Percentiles rank a stretch among this genome's conserved stretches.
phyloP scores from a whole-genome alignment of 1,284 basidiomycete species.

The Sporisorium exsertum region DNA sequence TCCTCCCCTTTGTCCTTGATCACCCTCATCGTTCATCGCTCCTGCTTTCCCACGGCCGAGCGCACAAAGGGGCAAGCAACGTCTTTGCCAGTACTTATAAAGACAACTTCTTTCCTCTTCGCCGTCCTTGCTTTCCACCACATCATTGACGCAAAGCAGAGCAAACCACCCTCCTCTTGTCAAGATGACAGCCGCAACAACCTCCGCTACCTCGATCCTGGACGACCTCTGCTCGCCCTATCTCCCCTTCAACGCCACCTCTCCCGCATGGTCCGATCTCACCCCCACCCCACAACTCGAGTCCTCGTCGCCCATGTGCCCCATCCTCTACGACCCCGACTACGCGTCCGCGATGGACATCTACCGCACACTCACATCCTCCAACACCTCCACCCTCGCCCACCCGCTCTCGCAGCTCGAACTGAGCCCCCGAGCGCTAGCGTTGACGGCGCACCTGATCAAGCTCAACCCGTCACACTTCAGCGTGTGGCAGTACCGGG shows the following conservation, averaged over 20 bases:
- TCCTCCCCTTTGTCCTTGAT: slow-evolving; percentile 13
- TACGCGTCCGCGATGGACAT: slow-evolving; percentile 65
- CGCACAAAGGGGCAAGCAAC: neutral
- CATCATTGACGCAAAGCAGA: neutral
- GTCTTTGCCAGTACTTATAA: neutral
- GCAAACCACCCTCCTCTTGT: neutral
- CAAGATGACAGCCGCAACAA: slow-evolving; percentile 24
- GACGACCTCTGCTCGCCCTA: slow-evolving; percentile 30
- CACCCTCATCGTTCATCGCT: neutral
- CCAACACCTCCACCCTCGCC: slow-evolving; percentile 7
- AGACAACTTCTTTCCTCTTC: neutral
- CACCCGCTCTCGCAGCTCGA: slow-evolving; percentile 24
- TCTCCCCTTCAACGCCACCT: slow-evolving; percentile 50
- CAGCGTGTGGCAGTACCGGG: slow-evolving; percentile 63
- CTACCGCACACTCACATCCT: slow-evolving; percentile 54
- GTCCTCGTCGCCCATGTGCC: slow-evolving; percentile 59
- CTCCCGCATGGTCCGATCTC: slow-evolving; percentile 58
- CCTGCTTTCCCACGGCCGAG: slow-evolving; percentile 3
- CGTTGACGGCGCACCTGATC: slow-evolving; percentile 59
- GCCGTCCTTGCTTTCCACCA: neutral
- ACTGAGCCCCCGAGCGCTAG: slow-evolving; percentile 49
- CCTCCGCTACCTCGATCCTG: slow-evolving; percentile 10
- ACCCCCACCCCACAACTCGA: slow-evolving; percentile 57
- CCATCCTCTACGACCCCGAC: slow-evolving; percentile 61
- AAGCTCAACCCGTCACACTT: slow-evolving; percentile 62